Conservation (phyloP, 2,329 filamentous ascomycete genomes). For the Ceratocystiopsis minuta region DNA sequence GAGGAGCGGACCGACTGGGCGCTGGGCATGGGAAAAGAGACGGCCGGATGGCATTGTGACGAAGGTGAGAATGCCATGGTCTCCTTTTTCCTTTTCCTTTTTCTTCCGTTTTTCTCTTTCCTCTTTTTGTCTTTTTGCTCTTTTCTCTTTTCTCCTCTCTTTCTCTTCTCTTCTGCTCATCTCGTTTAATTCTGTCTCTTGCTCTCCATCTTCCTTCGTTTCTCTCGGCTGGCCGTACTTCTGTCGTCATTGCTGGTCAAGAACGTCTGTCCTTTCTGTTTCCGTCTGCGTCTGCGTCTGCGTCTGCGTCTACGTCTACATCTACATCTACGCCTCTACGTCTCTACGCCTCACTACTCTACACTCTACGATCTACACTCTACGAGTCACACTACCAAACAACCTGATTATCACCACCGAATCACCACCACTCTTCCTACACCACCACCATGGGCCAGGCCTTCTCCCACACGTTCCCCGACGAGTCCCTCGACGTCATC, state of each 20-base stretch:
- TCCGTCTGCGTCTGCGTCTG: neutral
- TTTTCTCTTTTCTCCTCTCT: neutral
- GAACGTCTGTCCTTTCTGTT: neutral
- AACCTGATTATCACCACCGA: neutral
- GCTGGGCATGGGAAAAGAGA: neutral
- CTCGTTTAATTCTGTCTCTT: neutral
- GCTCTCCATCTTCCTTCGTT: too few species aligned
- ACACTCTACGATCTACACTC: too few species aligned
- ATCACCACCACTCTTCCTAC: neutral
- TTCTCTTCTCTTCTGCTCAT: neutral
- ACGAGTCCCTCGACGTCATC: slow-evolving; percentile 9
- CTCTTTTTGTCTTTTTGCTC: neutral
- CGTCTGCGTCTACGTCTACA: too few species aligned
- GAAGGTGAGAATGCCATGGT: neutral
- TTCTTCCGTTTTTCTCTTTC: neutral
- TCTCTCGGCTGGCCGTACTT: too few species aligned
- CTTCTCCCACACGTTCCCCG: slow-evolving; percentile 7
- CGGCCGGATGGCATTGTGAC: neutral
- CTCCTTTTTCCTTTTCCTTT: neutral
- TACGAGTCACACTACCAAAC: too few species aligned
- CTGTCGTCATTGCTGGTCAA: too few species aligned
- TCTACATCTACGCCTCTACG: too few species aligned
- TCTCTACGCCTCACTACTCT: too few species aligned
- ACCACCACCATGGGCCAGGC: slow-evolving; percentile 6
- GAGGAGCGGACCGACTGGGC: neutral